Conservation (phyloP, 139 green algal genomes). For the Volvox reticuliferus region DNA sequence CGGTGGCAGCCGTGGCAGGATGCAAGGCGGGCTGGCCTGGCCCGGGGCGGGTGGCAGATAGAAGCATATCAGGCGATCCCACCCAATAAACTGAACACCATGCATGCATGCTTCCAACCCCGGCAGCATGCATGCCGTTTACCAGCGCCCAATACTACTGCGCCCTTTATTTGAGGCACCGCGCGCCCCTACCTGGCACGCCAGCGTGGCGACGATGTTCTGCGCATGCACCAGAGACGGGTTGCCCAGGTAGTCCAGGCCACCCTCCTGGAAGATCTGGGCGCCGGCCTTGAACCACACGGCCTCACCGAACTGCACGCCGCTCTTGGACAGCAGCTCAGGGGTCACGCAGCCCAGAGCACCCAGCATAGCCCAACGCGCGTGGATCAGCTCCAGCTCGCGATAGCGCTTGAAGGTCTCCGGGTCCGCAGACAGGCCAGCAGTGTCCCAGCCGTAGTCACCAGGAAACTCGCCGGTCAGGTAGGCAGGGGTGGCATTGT, state of each 20-base stretch:
- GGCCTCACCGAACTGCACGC: constrained; percentile 80
- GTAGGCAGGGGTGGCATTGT: constrained; percentile 65
- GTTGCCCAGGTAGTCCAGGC: constrained; percentile 97
- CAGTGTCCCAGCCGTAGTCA: constrained; percentile 97
- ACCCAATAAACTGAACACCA: not conserved
- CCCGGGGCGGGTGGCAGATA: too few species aligned
- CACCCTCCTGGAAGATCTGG: constrained; percentile 92
- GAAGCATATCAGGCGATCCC: not conserved
- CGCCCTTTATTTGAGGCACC: not conserved
- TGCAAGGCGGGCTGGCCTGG: not conserved
- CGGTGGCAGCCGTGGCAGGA: not conserved
- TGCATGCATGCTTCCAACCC: not conserved
- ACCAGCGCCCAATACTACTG: too few species aligned
- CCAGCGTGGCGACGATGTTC: constrained; percentile 94
- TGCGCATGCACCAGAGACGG: constrained; percentile 94
- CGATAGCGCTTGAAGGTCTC: constrained; percentile 84
- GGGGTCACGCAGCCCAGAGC: constrained; percentile 82
- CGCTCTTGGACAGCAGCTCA: constrained; percentile 66
- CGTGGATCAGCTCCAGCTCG: constrained; percentile 98
- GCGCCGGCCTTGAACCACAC: constrained; percentile 98
- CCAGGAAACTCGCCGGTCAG: constrained; percentile 91
- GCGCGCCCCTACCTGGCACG: constrained; percentile 89
- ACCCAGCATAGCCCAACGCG: constrained; percentile 97
- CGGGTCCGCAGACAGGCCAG: constrained; percentile 94
- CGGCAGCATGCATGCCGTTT: too few species aligned